phyloP scores from a whole-genome alignment of 2,329 filamentous ascomycete genomes.

The Xylariaceae sp. region DNA sequence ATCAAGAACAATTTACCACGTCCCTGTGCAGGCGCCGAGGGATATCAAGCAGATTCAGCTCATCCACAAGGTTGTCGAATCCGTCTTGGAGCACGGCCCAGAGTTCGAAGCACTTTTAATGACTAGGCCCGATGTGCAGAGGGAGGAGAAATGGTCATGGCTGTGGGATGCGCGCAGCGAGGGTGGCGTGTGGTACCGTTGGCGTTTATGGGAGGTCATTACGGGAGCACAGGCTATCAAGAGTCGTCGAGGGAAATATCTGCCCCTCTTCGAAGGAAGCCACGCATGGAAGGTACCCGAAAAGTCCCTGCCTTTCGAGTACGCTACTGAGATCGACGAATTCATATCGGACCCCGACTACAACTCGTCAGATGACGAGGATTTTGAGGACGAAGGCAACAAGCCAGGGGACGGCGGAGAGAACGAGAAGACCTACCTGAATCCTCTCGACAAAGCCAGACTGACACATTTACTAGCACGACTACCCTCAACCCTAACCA shows the following conservation, averaged over 20 bases:
- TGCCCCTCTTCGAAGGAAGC: slow-evolving; percentile 67
- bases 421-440: slow-evolving; percentile 60
- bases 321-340: slow-evolving; percentile 66
- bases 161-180: slow-evolving; percentile 77
- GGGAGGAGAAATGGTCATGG: slow-evolving; percentile 88
- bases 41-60: slow-evolving; percentile 73
- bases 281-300: slow-evolving; percentile 73
- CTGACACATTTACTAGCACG: slow-evolving; percentile 77
- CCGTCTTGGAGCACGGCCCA: slow-evolving; percentile 68
- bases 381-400: slow-evolving; percentile 52
- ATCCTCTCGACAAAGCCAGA: slow-evolving; percentile 76
- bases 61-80: slow-evolving; percentile 83
- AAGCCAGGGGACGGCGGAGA: slow-evolving; percentile 31
- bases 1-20: slow-evolving; percentile 46
- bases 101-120: slow-evolving; percentile 91
- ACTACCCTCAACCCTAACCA: slow-evolving; percentile 67
- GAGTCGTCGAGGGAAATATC: slow-evolving; percentile 41
- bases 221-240: slow-evolving; percentile 48
- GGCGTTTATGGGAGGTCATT: slow-evolving; percentile 82
- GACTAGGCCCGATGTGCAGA: slow-evolving; percentile 74
- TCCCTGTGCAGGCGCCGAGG: slow-evolving; percentile 66
- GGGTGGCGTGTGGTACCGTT: slow-evolving; percentile 86
- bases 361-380: slow-evolving; percentile 79
- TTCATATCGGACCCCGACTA: slow-evolving; percentile 81
- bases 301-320: slow-evolving; percentile 70